Evolutionary conservation across 495 filamentous ascomycete genomes (phyloP).

Genomic region (Aspergillus ellipticus): DNA sequence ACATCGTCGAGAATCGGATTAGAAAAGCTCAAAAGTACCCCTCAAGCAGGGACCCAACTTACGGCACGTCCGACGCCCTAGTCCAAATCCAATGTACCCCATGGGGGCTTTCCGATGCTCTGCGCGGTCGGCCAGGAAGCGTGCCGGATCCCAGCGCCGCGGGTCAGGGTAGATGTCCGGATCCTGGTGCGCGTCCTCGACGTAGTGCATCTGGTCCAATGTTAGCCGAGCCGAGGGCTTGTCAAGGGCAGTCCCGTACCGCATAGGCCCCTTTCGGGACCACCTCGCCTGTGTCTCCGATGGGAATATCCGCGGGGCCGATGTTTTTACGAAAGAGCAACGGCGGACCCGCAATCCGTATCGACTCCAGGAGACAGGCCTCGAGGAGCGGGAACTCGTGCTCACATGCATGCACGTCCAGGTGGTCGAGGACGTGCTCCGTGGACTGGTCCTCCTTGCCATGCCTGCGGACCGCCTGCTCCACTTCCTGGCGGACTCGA

Average conservation of each 20-base stretch:
- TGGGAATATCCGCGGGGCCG: neutral
- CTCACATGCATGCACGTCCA: neutral
- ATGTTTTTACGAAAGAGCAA: slow-evolving; percentile 1
- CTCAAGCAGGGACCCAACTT: neutral
- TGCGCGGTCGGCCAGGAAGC: neutral
- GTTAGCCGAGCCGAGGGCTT: neutral
- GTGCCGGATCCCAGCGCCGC: slow-evolving; percentile 7
- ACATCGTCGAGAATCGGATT: neutral
- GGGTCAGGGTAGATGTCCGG: slow-evolving; percentile 1
- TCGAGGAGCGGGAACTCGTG: neutral
- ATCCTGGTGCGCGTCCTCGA: neutral
- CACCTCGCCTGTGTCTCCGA: slow-evolving; percentile 4
- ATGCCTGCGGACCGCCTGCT: neutral
- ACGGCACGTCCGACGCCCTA: neutral
- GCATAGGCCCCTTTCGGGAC: neutral
- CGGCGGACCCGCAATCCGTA: neutral
- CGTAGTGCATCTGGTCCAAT: neutral
- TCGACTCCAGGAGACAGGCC: neutral
- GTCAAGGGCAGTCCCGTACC: neutral
- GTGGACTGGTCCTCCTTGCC: neutral
- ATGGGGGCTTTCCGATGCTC: neutral
- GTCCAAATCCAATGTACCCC: neutral
- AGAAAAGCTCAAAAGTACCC: neutral
- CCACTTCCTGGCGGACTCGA: slow-evolving; percentile 1
- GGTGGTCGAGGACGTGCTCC: neutral